Conservation (phyloP, 805 yeast species). For the Zygosaccharomyces siamensis region DNA sequence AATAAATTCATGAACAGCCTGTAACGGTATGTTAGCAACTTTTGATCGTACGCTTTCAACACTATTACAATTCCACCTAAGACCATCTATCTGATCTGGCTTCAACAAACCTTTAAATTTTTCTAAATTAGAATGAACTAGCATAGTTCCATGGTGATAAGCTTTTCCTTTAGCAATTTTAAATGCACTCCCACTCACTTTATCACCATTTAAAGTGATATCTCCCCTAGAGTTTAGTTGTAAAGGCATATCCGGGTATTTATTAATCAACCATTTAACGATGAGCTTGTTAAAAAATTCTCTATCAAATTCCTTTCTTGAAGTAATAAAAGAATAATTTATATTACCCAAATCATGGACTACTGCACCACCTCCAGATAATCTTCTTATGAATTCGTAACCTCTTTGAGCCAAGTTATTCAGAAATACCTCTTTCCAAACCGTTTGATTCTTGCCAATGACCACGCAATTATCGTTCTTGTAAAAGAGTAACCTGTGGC, state of each 20-base stretch:
- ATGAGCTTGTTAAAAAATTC: slow-evolving; percentile 49
- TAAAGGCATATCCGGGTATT: slow-evolving; percentile 28
- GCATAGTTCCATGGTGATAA: slow-evolving; percentile 96
- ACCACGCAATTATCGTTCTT: slow-evolving; percentile 83
- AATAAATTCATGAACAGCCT: slow-evolving; percentile 28
- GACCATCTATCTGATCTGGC: slow-evolving; percentile 41
- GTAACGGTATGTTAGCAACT: slow-evolving; percentile 64
- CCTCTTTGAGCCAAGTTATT: slow-evolving; percentile 44
- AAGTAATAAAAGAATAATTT: slow-evolving; percentile 76
- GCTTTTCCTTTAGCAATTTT: slow-evolving; percentile 77
- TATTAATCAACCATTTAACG: slow-evolving; percentile 29
- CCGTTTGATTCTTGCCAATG: slow-evolving; percentile 92
- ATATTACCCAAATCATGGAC: slow-evolving; percentile 89
- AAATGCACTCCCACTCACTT: slow-evolving; percentile 91
- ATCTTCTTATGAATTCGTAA: slow-evolving; percentile 69
- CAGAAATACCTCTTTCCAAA: slow-evolving; percentile 80
- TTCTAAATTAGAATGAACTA: slow-evolving; percentile 61
- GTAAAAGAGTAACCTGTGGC: slow-evolving; percentile 64
- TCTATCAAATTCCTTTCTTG: slow-evolving; percentile 61
- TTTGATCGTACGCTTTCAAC: slow-evolving; percentile 77
- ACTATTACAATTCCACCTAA: slow-evolving; percentile 44
- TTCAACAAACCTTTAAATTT: slow-evolving; percentile 55
- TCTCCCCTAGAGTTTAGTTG: slow-evolving; percentile 75
- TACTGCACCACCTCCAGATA: slow-evolving; percentile 95
- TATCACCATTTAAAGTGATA: slow-evolving; percentile 50